Conservation (phyloP, 2,329 filamentous ascomycete genomes). For the Fonsecaea monophora region DNA sequence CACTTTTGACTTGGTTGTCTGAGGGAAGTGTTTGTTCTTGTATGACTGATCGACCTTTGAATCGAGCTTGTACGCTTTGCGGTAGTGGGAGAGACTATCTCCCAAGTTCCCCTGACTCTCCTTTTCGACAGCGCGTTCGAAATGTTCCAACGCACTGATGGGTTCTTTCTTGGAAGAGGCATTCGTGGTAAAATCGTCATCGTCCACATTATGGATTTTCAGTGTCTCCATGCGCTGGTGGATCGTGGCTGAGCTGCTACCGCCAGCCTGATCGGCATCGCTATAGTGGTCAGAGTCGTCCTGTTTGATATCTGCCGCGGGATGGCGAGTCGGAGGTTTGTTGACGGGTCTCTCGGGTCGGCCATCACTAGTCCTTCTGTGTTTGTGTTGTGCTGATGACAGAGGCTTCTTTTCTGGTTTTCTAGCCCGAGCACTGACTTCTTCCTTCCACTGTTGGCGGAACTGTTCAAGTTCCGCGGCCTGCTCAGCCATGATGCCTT, state of each 20-base stretch:
- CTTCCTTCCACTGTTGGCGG: slow-evolving; percentile 82
- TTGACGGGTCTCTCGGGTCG: slow-evolving; percentile 40
- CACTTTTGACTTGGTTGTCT: slow-evolving; percentile 57
- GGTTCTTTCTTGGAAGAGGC: slow-evolving; percentile 57
- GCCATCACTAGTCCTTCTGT: slow-evolving; percentile 29
- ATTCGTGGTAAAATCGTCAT: slow-evolving; percentile 48
- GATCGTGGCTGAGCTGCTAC: slow-evolving; percentile 34
- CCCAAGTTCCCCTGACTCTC: slow-evolving; percentile 85
- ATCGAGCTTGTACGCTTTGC: slow-evolving; percentile 89
- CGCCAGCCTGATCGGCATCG: slow-evolving; percentile 43
- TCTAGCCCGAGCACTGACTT: slow-evolving; percentile 64
- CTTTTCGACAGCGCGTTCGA: slow-evolving; percentile 87
- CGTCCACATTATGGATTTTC: slow-evolving; percentile 45
- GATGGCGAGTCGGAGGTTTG: slow-evolving; percentile 51
- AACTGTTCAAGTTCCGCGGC: slow-evolving; percentile 72
- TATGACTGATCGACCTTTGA: slow-evolving; percentile 82
- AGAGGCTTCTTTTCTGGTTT: slow-evolving; percentile 26
- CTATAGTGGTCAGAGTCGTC: slow-evolving; percentile 46
- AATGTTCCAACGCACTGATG: slow-evolving; percentile 84
- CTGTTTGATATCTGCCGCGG: slow-evolving; percentile 48
- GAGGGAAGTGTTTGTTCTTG: slow-evolving; percentile 87
- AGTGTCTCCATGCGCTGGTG: slow-evolving; percentile 47
- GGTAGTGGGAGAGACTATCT: slow-evolving; percentile 86
- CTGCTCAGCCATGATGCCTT: slow-evolving; percentile 30
- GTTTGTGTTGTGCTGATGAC: slow-evolving; percentile 18